Conservation (phyloP, 2,329 filamentous ascomycete species). For the Alternaria rosae region DNA sequence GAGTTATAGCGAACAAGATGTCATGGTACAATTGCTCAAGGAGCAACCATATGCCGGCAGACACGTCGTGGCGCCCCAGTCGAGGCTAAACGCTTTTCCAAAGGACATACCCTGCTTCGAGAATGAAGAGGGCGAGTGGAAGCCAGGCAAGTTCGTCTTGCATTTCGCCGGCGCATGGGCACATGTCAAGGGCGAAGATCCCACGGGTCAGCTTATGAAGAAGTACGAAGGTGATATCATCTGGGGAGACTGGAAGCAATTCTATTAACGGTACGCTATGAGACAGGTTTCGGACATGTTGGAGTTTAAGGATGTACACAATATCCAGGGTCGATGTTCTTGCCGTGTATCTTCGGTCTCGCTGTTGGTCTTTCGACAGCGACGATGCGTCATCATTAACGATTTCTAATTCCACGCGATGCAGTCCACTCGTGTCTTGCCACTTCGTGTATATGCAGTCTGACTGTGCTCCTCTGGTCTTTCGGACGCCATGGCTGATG, state of each 20-base stretch:
- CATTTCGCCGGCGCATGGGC: slow-evolving; percentile 55
- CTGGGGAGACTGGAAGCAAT: slow-evolving; percentile 45
- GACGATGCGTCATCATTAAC: too few relatives aligned
- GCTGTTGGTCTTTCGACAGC: too few relatives aligned
- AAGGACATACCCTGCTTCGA: slow-evolving; percentile 51
- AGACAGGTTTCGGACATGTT: background rate
- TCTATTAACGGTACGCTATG: slow-evolving; percentile 25
- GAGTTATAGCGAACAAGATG: slow-evolving; percentile 48
- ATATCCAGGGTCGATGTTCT: background rate
- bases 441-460: too few relatives aligned
- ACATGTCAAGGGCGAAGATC: slow-evolving; percentile 49
- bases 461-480: too few relatives aligned
- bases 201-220: slow-evolving; percentile 49
- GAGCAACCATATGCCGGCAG: slow-evolving; percentile 30
- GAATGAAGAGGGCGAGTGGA: slow-evolving; percentile 37
- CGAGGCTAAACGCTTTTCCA: slow-evolving; percentile 52
- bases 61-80: slow-evolving; percentile 46
- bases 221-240: slow-evolving; percentile 47
- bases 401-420: too few relatives aligned
- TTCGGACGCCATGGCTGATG: too few relatives aligned
- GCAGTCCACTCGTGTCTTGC: too few relatives aligned
- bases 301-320: background rate
- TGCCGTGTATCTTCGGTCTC: background rate
- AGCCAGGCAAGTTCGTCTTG: slow-evolving; percentile 47
- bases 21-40: slow-evolving; percentile 45